Evolutionary conservation across 495 filamentous ascomycete genomes (phyloP).

Genomic region (Tuber aestivum): DNA sequence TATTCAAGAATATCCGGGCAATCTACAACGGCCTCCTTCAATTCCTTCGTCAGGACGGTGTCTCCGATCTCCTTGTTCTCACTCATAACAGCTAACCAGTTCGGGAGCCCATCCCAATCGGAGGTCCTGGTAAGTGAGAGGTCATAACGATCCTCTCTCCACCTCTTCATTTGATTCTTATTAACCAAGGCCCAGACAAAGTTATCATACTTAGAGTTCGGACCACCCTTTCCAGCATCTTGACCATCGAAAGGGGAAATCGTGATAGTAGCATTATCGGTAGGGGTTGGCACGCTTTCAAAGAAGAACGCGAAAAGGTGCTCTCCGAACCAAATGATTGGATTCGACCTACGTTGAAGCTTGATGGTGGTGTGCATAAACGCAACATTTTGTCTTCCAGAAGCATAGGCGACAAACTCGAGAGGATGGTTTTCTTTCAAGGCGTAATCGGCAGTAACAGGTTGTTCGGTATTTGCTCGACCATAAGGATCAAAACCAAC

Average conservation of each 20-base stretch:
- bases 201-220: slow-evolving; percentile 72
- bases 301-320: slow-evolving; percentile 65
- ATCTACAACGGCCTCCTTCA: slow-evolving; percentile 70
- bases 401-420: slow-evolving; percentile 85
- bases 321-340: slow-evolving; percentile 65
- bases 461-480: slow-evolving; percentile 34
- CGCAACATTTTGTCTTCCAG: slow-evolving; percentile 85
- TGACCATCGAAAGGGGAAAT: slow-evolving; percentile 86
- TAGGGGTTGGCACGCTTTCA: slow-evolving; percentile 61
- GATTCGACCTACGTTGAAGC: slow-evolving; percentile 85
- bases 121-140: slow-evolving; percentile 85
- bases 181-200: slow-evolving; percentile 95
- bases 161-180: slow-evolving; percentile 84
- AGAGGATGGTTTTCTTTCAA: slow-evolving; percentile 77
- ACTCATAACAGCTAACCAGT: slow-evolving; percentile 90
- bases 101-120: slow-evolving; percentile 82
- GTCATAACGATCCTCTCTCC: slow-evolving; percentile 91
- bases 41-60: slow-evolving; percentile 69
- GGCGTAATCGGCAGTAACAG: slow-evolving; percentile 51
- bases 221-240: slow-evolving; percentile 59
- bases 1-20: slow-evolving; percentile 73
- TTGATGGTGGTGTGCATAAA: slow-evolving; percentile 79
- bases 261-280: slow-evolving; percentile 66
- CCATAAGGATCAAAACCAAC: slow-evolving; percentile 64
- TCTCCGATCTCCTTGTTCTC: slow-evolving; percentile 97